A percentile compares a stretch with the other conserved stretches of the same genome.
Evolutionary conservation across 1,284 basidiomycete species (phyloP).

Genomic region (Irpex sp.): DNA sequence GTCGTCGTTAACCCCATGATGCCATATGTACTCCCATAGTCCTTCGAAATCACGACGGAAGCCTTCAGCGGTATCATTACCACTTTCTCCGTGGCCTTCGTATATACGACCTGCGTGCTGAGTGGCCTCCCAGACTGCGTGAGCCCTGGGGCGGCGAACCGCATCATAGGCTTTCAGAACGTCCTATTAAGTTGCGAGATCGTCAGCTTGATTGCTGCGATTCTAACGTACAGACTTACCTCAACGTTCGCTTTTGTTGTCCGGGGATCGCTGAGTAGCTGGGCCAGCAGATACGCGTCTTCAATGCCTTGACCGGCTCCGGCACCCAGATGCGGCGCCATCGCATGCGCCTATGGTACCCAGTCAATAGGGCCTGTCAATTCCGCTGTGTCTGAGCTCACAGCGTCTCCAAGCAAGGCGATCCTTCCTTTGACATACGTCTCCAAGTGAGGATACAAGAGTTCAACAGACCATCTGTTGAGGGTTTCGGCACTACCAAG

Average conservation of each 20-base stretch:
- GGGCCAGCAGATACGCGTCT: slow-evolving; percentile 49
- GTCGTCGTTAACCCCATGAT: neutral
- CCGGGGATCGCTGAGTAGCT: slow-evolving; percentile 43
- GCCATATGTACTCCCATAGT: slow-evolving; percentile 2
- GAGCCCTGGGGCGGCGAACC: slow-evolving; percentile 11
- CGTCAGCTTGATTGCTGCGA: too few relatives aligned
- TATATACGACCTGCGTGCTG: slow-evolving; percentile 5
- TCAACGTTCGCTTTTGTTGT: slow-evolving; percentile 42
- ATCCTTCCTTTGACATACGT: slow-evolving; percentile 45
- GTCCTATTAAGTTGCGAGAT: neutral
- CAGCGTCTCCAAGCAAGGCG: slow-evolving; percentile 58
- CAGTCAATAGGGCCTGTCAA: neutral
- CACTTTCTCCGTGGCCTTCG: slow-evolving; percentile 10
- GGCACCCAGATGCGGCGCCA: slow-evolving; percentile 56
- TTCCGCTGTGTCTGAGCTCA: slow-evolving; percentile 22
- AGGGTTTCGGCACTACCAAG: slow-evolving; percentile 44
- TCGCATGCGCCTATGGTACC: slow-evolving; percentile 46
- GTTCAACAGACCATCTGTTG: slow-evolving; percentile 59
- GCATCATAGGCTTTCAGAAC: slow-evolving; percentile 10
- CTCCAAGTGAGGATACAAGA: slow-evolving; percentile 43
- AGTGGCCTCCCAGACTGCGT: slow-evolving; percentile 13
- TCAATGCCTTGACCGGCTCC: slow-evolving; percentile 65
- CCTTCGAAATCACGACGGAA: neutral
- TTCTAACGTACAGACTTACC: slow-evolving; percentile 24
- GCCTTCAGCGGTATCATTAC: neutral